Percentiles rank a stretch among this genome's conserved stretches.
These are phyloP conservation scores for Hippophae gyantsensis DNA, from an alignment of 306 rosid species.

Conservation along the genomic window DNA sequence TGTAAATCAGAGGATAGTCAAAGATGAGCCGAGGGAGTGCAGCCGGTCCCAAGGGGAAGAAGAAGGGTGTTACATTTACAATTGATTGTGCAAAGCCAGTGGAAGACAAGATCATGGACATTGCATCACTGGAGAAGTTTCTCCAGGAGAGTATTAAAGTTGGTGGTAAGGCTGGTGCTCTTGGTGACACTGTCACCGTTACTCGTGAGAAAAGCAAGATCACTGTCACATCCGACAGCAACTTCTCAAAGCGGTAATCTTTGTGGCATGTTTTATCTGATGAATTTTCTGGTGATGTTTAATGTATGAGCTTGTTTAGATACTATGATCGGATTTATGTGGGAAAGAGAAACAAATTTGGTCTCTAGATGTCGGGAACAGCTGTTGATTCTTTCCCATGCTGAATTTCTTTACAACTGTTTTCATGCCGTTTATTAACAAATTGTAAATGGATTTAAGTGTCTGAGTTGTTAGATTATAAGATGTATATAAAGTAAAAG, in stretches of 20 bases:
- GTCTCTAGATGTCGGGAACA: too few relatives aligned
- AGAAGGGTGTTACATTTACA: slow-evolving; percentile 73
- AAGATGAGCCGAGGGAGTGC: slow-evolving; percentile 80
- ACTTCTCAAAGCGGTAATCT: slow-evolving; percentile 54
- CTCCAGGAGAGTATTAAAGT: slow-evolving; percentile 94
- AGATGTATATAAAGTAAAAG: too few relatives aligned
- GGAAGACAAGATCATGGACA: slow-evolving; percentile 95
- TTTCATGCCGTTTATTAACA: too few relatives aligned
- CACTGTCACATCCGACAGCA: slow-evolving; percentile 53
- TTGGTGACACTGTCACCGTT: slow-evolving; percentile 52
- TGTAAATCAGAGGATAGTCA: slow-evolving; percentile 7
- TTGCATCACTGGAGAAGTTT: slow-evolving; percentile 89
- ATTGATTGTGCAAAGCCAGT: slow-evolving; percentile 90
- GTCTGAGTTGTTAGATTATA: too few relatives aligned
- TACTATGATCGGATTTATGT: not conserved
- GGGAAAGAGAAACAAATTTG: not conserved
- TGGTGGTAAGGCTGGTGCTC: slow-evolving; percentile 82
- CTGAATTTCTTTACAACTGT: too few relatives aligned
- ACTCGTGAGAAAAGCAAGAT: slow-evolving; percentile 60
- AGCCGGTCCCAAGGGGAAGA: slow-evolving; percentile 77
- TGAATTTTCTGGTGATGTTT: not conserved
- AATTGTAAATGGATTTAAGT: too few relatives aligned
- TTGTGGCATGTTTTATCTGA: not conserved
- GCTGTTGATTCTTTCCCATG: too few relatives aligned
- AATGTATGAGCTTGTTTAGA: not conserved